These are phyloP conservation scores for Saccharomycopsis crataegensis DNA, from an alignment of 1,139 yeast genomes.

Conservation along the genomic window DNA sequence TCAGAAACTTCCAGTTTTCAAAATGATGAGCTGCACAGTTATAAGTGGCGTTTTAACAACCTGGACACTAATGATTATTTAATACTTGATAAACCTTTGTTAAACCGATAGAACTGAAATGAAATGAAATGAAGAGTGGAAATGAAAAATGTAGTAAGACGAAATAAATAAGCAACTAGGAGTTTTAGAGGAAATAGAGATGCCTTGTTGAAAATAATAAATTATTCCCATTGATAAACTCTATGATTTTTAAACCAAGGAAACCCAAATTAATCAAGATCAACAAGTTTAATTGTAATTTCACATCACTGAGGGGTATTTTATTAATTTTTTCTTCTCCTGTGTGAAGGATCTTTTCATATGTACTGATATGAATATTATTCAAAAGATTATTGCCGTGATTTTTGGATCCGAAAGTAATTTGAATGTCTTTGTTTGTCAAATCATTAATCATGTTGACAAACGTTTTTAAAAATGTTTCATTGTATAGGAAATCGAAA, in stretches of 20 bases:
- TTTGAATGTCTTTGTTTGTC: slow-evolving; percentile 3
- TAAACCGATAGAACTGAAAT: too few species aligned
- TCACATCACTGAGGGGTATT: not conserved
- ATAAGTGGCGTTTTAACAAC: too few species aligned
- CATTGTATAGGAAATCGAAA: slow-evolving; percentile 1
- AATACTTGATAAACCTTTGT: too few species aligned
- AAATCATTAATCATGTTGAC: slow-evolving; percentile 4
- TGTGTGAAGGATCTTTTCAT: too few species aligned
- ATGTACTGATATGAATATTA: not conserved
- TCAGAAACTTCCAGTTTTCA: too few species aligned
- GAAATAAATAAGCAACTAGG: too few species aligned
- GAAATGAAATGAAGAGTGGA: too few species aligned
- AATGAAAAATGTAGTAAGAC: too few species aligned
- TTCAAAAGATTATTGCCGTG: not conserved
- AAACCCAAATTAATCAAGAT: slow-evolving; percentile 2
- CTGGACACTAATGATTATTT: too few species aligned
- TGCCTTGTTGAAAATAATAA: not conserved
- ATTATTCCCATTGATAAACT: slow-evolving; percentile 3
- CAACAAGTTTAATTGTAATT: slow-evolving; percentile 1
- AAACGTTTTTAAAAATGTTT: slow-evolving; percentile 3
- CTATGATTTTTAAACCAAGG: slow-evolving; percentile 2
- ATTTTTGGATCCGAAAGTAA: not conserved
- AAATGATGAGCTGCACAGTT: too few species aligned
- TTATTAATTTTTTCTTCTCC: not conserved
- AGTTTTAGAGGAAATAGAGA: too few species aligned